Evolutionary conservation across 139 green algal species (phyloP), one percentile per base, ranked within the genome.

Genomic region (Auxenochlorella protothecoides): DNA sequence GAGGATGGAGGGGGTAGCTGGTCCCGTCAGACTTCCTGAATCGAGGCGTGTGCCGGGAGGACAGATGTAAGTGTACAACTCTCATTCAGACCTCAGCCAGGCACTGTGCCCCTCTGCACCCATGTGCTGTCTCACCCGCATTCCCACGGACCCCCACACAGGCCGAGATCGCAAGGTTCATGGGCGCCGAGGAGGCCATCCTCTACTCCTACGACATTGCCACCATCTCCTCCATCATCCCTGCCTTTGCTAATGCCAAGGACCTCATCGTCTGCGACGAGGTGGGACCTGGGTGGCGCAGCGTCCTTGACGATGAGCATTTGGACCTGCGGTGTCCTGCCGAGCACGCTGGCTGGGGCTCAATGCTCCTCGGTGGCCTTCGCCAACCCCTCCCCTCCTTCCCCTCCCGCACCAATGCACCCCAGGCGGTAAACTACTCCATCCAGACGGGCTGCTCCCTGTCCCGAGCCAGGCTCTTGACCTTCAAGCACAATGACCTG

Each of bases 401-500:
- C 59, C 5, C 5, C 55, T 5, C 44, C 5, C 27, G 27, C 27
- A 44, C 27, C 27, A 1, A 44, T 44, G 27, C 27, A 44, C 27
- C 75, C 14, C 75, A 87, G 77, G 85, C 68, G 3, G 83, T 86
- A 10, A 81, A 77, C 73, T 97, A 87, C 73, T 79, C 84, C 4
- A 91, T 97, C n/a, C 88, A 96, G 69, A 91, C 88, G 72, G 90
- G 81, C 68, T 86, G 79, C 75, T 15, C 74, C 59, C 82, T 96
- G 54, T 92, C 85, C 5, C 82, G 91, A 5, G 89, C 88, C 14
- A 79, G 75, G 4, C 80, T 97, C 61, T 54, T 79, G n/a, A 87
- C 70, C 66, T 98, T 96, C 88, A 89, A 90, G 76, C 95, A 98
- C 87, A 97, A 97, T 70, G 93, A 98, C 85, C 80, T 96, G 79